A percentile compares a stretch with the other conserved stretches of the same genome.
Conservation (phyloP, 2,329 filamentous ascomycete genomes). For the Thermochaetoides dissita region DNA sequence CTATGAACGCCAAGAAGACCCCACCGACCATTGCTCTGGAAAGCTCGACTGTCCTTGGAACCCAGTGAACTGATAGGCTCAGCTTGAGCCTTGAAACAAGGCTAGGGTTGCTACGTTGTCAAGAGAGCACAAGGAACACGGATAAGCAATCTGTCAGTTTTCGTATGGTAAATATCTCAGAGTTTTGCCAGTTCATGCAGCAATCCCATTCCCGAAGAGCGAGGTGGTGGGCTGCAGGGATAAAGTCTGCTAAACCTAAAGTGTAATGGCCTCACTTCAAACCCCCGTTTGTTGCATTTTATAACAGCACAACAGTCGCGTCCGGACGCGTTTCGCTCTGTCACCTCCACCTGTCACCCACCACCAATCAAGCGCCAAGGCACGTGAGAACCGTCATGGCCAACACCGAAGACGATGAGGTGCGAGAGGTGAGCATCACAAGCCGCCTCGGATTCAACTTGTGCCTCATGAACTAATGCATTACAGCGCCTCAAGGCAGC, state of each 20-base stretch:
- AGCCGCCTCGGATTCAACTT: background rate
- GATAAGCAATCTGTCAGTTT: too few species aligned
- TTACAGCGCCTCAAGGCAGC: conserved; percentile 65
- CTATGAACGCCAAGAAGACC: too few species aligned
- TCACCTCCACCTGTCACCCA: background rate
- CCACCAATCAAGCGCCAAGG: conserved; percentile 6
- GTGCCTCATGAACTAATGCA: too few species aligned
- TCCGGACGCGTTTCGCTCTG: conserved; percentile 2
- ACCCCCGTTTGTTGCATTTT: conserved; percentile 1
- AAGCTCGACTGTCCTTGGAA: too few species aligned
- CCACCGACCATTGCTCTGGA: too few species aligned
- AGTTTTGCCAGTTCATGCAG: too few species aligned
- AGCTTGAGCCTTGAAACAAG: too few species aligned
- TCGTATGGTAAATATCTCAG: too few species aligned
- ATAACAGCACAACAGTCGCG: conserved; percentile 2
- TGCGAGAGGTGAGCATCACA: conserved; percentile 14
- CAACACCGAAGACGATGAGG: conserved; percentile 14
- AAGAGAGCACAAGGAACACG: too few species aligned
- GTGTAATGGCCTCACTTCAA: background rate
- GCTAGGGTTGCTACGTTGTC: too few species aligned
- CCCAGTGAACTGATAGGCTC: too few species aligned
- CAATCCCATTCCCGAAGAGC: too few species aligned
- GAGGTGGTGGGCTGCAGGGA: background rate
- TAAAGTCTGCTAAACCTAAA: conserved; percentile 1
- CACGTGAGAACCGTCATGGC: conserved; percentile 12